Percentiles rank a stretch among this genome's conserved stretches.
Evolutionary conservation across 108 stramenopile species (phyloP).

Genomic region (Nannochloropsis granulata): DNA sequence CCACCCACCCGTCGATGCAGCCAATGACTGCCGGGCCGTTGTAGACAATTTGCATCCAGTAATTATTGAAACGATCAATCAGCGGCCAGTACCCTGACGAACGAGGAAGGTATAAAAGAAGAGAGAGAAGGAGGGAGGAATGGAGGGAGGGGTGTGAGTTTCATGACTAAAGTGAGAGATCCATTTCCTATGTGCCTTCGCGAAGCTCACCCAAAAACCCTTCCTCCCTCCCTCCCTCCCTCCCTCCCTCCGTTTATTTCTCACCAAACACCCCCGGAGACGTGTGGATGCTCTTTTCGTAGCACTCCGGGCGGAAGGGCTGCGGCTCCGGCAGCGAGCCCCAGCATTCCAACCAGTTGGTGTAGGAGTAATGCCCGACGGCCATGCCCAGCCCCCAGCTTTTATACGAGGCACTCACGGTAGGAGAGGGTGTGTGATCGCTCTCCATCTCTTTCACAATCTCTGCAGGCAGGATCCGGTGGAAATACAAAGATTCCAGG

Average conservation of each 20-base stretch:
- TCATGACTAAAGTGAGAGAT: not conserved
- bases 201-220: not conserved
- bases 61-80: not conserved
- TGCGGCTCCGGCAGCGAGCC: not conserved
- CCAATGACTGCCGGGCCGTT: not conserved
- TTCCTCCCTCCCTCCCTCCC: not conserved
- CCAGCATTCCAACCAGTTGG: not conserved
- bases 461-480: not conserved
- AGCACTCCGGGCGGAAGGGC: not conserved
- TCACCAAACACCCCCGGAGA: not conserved
- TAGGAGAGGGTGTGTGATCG: not conserved
- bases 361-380: not conserved
- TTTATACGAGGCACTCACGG: not conserved
- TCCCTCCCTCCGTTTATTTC: not conserved
- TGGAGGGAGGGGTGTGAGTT: too few species aligned
- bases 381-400: not conserved
- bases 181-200: not conserved
- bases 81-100: not conserved
- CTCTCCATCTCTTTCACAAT: not conserved
- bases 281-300: not conserved
- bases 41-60: not conserved
- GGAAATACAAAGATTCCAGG: not conserved
- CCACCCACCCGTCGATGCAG: not conserved
- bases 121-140: not conserved
- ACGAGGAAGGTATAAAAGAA: too few species aligned